Conservation (phyloP, 805 yeast species). For the Myxozyma neglecta region DNA sequence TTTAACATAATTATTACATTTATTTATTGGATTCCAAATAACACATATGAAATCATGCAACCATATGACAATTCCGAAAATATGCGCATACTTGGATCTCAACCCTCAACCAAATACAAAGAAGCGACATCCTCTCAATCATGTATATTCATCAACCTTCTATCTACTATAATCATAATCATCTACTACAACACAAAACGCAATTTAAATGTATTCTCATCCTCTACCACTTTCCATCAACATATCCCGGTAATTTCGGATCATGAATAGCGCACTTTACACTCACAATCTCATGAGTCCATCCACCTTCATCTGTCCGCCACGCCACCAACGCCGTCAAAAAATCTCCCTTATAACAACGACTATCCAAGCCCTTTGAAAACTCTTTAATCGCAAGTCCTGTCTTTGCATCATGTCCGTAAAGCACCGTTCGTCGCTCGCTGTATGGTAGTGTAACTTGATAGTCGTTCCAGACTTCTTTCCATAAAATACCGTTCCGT, state of each 20-base stretch:
- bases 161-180: no score
- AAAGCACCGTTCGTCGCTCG: constrained; percentile 53
- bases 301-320: constrained; percentile 32
- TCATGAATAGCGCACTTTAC: constrained; percentile 32
- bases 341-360: constrained; percentile 74
- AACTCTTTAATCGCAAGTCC: constrained; percentile 67
- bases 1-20: no score
- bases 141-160: no score
- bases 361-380: constrained; percentile 79
- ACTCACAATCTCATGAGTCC: constrained; percentile 24
- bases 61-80: no score
- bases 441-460: constrained; percentile 34
- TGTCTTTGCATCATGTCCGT: constrained; percentile 85
- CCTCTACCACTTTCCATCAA: constrained; percentile 20
- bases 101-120: no score
- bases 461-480: constrained; percentile 36
- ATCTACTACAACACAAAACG: no score
- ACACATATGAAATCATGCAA: no score
- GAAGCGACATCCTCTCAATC: no score
- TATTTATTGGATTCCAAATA: no score
- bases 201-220: neutral
- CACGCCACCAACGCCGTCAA: constrained; percentile 59
- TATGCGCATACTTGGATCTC: no score
- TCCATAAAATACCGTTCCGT: constrained; percentile 35
- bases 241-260: constrained; percentile 31